Conservation (phyloP, 139 green algal genomes). For the Picochlorum sp. region DNA sequence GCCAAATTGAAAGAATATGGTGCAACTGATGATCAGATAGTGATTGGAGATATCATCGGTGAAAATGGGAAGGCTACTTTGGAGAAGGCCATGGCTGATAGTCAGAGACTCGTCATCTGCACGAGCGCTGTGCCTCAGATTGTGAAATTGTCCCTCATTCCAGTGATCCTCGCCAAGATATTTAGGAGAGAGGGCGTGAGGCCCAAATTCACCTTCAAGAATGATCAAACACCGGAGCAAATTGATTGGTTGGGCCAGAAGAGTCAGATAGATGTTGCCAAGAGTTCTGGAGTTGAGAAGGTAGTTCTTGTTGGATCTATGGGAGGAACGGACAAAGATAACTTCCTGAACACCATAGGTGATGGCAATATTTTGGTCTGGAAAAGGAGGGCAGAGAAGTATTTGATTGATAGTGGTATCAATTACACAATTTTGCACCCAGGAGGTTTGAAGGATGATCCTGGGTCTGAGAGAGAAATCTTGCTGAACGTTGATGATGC, state of each 20-base stretch:
- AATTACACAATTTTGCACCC: constrained; percentile 67
- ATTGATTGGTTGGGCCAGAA: constrained; percentile 80
- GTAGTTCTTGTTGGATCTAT: constrained; percentile 58
- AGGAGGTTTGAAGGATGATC: constrained; percentile 61
- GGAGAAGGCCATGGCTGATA: constrained; percentile 17
- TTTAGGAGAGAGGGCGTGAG: constrained; percentile 18
- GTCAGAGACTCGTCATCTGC: constrained; percentile 26
- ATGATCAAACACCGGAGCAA: constrained; percentile 48
- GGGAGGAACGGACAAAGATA: constrained; percentile 53
- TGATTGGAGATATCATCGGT: constrained; percentile 30
- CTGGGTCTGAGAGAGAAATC: constrained; percentile 55
- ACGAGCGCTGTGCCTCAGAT: constrained; percentile 39
- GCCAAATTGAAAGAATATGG: constrained; percentile 15
- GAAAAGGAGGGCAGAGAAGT: constrained; percentile 81
- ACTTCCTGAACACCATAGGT: constrained; percentile 56
- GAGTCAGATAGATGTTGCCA: constrained; percentile 71
- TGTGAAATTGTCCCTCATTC: constrained; percentile 26
- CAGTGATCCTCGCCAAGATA: constrained; percentile 10
- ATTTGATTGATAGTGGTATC: constrained; percentile 53
- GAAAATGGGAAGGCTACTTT: constrained; percentile 17
- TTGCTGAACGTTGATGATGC: constrained; percentile 71
- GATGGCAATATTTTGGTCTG: constrained; percentile 74
- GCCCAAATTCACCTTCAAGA: constrained; percentile 55
- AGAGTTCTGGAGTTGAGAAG: constrained; percentile 46
- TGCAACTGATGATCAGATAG: constrained; percentile 21